Base-by-base conservation (phyloP, 176 grass and related monocot species). In the Oryza glaberrima region DNA sequence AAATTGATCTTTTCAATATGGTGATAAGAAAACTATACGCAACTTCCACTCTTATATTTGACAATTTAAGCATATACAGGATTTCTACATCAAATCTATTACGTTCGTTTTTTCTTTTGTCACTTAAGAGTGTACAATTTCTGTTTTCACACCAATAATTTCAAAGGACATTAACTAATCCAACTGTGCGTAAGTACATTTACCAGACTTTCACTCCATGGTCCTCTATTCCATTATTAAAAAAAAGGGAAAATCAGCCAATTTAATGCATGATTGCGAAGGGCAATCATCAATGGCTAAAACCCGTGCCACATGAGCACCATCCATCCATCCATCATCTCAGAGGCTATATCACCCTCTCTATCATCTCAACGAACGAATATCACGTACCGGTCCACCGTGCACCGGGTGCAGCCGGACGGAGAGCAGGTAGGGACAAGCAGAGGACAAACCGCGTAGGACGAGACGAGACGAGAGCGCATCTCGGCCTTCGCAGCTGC, bases 401-500 rank as follows among this genome's bases (percentile, higher is more conserved):
- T 63, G 58, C 2, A 23, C n/a, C 58, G n/a, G 58, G 58, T 2
- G 20, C 58, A 63, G 7, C n/a, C 20, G 0, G 7, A n/a, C 0
- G 2, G 7, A 22, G 58, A 1, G 9, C 58, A 63, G 58, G 58
- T 63, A 63, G 58, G 58, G 58, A 63, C 58, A 63, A 23, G 64
- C 30, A 3, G 38, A 8, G 49, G 12, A 8, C 46, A 47, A 82
- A 87, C 17, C 86, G 86, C 79, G 79, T 82, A 72, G 52, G 80
- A 38, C 73, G 35, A 36, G 35, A 36, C 35, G 35, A 36, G 41
- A 28, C 28, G 28, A 7, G 65, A 26, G 66, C 66, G 66, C 66
- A 32, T 72, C 73, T 87, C 28, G 40, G n/a, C 73, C 79, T 88
- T 88, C 86, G 66, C 80, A 77, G 86, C 73, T 72, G 66, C 80